Conservation (phyloP, 441 rosid species). For the Jatropha podagrica region DNA sequence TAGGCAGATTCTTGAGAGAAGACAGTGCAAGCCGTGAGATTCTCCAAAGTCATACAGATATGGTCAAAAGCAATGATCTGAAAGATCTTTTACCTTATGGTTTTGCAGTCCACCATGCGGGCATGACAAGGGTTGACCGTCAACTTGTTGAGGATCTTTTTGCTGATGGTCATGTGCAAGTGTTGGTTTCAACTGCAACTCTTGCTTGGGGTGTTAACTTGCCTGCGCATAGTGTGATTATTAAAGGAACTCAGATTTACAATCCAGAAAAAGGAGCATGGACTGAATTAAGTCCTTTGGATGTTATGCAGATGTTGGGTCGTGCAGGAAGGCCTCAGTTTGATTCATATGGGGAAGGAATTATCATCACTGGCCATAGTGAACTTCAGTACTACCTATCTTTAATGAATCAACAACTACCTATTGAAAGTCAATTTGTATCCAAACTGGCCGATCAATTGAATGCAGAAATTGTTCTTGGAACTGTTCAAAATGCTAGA, state of each 20-base stretch:
- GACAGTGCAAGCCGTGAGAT: constrained; percentile 86
- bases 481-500: constrained; percentile 91
- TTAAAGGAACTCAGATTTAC: constrained; percentile 91
- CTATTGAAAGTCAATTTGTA: constrained; percentile 91
- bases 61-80: constrained; percentile 77
- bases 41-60: constrained; percentile 68
- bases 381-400: constrained; percentile 88
- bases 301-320: constrained; percentile 99
- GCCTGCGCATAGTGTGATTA: constrained; percentile 93
- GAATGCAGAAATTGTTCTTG: constrained; percentile 97
- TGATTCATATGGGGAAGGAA: constrained; percentile 89
- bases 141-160: constrained; percentile 86
- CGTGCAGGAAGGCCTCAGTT: constrained; percentile 98
- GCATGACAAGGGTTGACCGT: constrained; percentile 83
- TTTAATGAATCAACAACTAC: constrained; percentile 95
- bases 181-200: constrained; percentile 93
- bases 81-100: constrained; percentile 88
- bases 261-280: constrained; percentile 99
- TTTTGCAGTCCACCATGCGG: constrained; percentile 97
- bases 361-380: constrained; percentile 86
- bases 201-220: constrained; percentile 99
- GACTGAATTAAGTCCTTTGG: constrained; percentile 91
- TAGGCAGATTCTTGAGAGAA: constrained; percentile 82
- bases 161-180: constrained; percentile 69
- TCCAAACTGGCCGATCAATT: constrained; percentile 95